Conservation (phyloP, 352 stramenopile species). For the Globisporangium solare region DNA sequence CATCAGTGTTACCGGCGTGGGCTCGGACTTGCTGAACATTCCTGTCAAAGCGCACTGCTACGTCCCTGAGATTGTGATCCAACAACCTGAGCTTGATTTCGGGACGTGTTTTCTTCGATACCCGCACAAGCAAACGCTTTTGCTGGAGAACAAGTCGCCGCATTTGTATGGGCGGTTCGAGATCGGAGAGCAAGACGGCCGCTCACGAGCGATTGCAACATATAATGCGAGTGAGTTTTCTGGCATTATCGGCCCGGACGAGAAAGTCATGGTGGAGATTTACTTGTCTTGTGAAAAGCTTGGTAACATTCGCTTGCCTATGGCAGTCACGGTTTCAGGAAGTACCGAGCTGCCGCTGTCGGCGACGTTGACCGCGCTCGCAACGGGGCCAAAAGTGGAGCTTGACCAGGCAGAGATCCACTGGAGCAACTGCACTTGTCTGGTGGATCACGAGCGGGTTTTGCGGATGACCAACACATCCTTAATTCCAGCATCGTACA, state of each 20-base stretch:
- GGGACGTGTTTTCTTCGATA: conserved; percentile 90
- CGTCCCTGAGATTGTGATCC: conserved; percentile 71
- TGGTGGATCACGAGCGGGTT: conserved; percentile 69
- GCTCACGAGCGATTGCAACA: conserved; percentile 75
- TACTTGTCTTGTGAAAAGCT: conserved; percentile 88
- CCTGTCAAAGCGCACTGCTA: conserved; percentile 88
- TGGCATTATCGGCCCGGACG: conserved; percentile 60
- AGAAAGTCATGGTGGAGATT: conserved; percentile 67
- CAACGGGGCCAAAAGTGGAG: conserved; percentile 82
- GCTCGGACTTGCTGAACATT: conserved; percentile 84
- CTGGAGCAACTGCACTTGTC: conserved; percentile 89
- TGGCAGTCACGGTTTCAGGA: conserved; percentile 81
- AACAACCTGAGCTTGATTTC: conserved; percentile 80
- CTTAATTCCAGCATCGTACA: conserved; percentile 88
- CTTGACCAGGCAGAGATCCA: conserved; percentile 79
- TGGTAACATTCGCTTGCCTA: conserved; percentile 86
- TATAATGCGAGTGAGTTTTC: conserved; percentile 65
- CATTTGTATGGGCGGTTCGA: conserved; percentile 85
- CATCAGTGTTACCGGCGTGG: conserved; percentile 89
- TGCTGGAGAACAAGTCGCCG: conserved; percentile 83
- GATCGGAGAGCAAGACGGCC: conserved; percentile 87
- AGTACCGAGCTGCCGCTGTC: conserved; percentile 87
- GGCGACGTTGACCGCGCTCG: conserved; percentile 78
- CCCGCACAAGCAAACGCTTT: conserved; percentile 83
- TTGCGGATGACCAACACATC: conserved; percentile 87